Conservation (phyloP, 2,329 filamentous ascomycete genomes). For the Coniochaeta sp. region DNA sequence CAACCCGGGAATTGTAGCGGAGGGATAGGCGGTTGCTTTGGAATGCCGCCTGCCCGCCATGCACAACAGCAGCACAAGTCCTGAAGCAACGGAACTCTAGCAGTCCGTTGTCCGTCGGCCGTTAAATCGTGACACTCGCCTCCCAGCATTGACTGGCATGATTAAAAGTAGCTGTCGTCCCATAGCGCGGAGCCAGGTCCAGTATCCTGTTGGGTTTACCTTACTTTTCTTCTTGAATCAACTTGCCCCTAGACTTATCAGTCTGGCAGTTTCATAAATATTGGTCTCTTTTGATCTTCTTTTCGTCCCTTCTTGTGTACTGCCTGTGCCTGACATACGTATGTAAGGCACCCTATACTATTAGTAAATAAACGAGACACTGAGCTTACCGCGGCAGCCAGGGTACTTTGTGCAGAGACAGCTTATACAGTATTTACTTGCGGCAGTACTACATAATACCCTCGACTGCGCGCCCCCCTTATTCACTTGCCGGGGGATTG, state of each 20-base stretch:
- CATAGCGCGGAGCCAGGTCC: not conserved
- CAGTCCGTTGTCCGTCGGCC: not conserved
- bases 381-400: not conserved
- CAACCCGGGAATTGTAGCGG: not conserved
- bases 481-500: not conserved
- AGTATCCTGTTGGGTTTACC: not conserved
- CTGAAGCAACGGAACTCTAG: not conserved
- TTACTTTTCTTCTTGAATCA: not conserved
- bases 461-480: not conserved
- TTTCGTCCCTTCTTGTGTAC: not conserved
- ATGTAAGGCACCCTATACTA: not conserved
- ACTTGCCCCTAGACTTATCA: not conserved
- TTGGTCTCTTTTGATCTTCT: not conserved
- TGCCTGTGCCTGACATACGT: not conserved
- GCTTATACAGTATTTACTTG: not conserved
- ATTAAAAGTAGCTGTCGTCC: not conserved
- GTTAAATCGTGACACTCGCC: not conserved
- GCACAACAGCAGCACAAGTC: no score
- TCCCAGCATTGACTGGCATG: not conserved
- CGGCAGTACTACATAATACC: not conserved
- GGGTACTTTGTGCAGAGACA: not conserved
- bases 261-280: not conserved
- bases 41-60: not conserved
- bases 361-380: not conserved
- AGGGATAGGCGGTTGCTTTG: not conserved